These are phyloP conservation scores for Agrostemma githago DNA, from an alignment of 148 eudicot genomes.

Conservation along the genomic window DNA sequence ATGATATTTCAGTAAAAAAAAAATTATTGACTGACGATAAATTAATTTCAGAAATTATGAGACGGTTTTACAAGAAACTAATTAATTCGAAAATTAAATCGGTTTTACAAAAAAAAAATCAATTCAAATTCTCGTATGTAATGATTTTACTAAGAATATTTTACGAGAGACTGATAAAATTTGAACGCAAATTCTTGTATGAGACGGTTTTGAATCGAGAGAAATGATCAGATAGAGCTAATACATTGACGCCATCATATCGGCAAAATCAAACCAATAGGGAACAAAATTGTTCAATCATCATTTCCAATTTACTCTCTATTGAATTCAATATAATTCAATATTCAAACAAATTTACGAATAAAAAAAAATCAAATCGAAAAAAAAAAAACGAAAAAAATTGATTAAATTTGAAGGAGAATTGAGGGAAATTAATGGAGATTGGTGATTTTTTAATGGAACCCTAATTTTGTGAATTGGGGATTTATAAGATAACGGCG, in stretches of 20 bases:
- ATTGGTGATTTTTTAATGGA: background rate
- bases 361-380: background rate
- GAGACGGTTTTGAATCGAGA: background rate
- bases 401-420: background rate
- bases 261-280: slow-evolving; percentile 30
- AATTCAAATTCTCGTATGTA: no score
- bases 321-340: background rate
- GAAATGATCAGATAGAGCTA: slow-evolving; percentile 32
- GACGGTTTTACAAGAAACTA: no score
- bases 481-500: background rate
- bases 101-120: no score
- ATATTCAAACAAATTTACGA: no score
- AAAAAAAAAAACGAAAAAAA: background rate
- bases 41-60: no score
- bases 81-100: no score
- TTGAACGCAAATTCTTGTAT: no score
- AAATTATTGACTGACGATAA: no score
- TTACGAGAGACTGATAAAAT: no score
- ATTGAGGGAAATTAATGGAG: background rate
- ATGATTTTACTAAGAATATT: no score
- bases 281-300: slow-evolving; percentile 26
- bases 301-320: slow-evolving; percentile 21
- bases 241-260: slow-evolving; percentile 27
- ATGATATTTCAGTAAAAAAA: no score
- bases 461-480: background rate